Percentiles rank a stretch among this genome's conserved stretches.
These are phyloP conservation scores for Fusarium sublunatum DNA, from an alignment of 2,329 filamentous ascomycete species.

Conservation along the genomic window DNA sequence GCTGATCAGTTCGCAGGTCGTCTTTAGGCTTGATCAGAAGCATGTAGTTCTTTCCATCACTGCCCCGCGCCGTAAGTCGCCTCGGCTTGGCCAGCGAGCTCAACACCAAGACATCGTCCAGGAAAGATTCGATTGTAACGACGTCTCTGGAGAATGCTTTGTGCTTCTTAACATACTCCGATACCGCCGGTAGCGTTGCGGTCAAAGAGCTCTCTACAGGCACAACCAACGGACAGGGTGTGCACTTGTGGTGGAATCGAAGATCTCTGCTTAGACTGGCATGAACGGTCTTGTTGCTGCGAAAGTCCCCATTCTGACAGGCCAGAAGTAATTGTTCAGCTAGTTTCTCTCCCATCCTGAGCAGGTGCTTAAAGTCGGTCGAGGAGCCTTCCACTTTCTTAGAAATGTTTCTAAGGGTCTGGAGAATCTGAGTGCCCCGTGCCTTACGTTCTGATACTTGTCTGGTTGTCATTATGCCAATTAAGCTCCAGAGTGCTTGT, in stretches of 20 bases:
- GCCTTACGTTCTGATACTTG: conserved; percentile 73
- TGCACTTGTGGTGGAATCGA: conserved; percentile 84
- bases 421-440: conserved; percentile 64
- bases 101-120: conserved; percentile 89
- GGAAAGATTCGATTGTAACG: conserved; percentile 82
- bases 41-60: conserved; percentile 88
- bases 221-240: conserved; percentile 87
- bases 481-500: conserved; percentile 90
- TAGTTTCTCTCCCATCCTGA: conserved; percentile 83
- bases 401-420: conserved; percentile 58
- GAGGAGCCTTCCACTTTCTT: conserved; percentile 64
- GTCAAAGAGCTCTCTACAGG: conserved; percentile 88
- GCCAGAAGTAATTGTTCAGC: conserved; percentile 83
- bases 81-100: conserved; percentile 93
- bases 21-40: conserved; percentile 98
- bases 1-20: conserved; percentile 95
- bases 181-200: conserved; percentile 79
- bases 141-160: conserved; percentile 88
- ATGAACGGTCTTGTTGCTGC: conserved; percentile 70
- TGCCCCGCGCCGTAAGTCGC: conserved; percentile 87
- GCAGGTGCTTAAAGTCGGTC: conserved; percentile 75
- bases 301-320: conserved; percentile 81
- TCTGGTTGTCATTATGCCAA: conserved; percentile 86
- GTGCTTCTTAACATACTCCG: conserved; percentile 80
- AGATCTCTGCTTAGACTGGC: conserved; percentile 84